These are phyloP conservation scores for Yamadazyma philogaea DNA, from an alignment of 805 yeast genomes.

Conservation along the genomic window DNA sequence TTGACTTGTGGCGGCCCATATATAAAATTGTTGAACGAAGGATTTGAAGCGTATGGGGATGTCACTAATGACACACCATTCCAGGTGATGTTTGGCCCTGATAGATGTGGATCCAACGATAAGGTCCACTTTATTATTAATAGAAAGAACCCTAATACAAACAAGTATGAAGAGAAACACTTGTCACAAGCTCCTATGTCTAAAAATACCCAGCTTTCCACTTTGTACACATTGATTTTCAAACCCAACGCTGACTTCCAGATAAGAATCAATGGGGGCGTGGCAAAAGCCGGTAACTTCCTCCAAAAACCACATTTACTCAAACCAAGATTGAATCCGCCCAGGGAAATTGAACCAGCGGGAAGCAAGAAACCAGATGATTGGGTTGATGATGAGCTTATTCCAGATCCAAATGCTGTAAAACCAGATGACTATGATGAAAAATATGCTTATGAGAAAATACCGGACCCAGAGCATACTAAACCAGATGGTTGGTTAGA, in stretches of 20 bases:
- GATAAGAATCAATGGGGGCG: conserved; percentile 78
- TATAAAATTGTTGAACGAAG: conserved; percentile 60
- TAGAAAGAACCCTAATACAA: conserved; percentile 53
- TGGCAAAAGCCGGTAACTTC: conserved; percentile 66
- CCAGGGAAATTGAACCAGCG: conserved; percentile 55
- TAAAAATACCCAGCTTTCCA: conserved; percentile 51
- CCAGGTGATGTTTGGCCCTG: conserved; percentile 94
- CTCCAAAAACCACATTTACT: conserved; percentile 50
- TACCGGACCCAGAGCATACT: conserved; percentile 62
- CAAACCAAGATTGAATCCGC: conserved; percentile 65
- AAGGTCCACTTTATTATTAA: conserved; percentile 75
- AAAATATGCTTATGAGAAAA: conserved; percentile 51
- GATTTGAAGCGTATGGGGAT: conserved; percentile 29
- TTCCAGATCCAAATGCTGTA: conserved; percentile 57
- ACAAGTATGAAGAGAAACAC: conserved; percentile 65
- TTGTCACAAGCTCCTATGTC: conserved; percentile 67
- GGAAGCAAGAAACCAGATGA: conserved; percentile 65
- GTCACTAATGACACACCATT: conserved; percentile 69
- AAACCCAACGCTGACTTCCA: conserved; percentile 66
- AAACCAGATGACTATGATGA: conserved; percentile 90
- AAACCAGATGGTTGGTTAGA: conserved; percentile 85
- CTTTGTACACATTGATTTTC: conserved; percentile 75
- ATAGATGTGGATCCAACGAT: conserved; percentile 78
- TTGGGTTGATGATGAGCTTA: conserved; percentile 72
- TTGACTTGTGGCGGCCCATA: conserved; percentile 89